Conservation (phyloP, 441 rosid species). For the Viola pubescens region DNA sequence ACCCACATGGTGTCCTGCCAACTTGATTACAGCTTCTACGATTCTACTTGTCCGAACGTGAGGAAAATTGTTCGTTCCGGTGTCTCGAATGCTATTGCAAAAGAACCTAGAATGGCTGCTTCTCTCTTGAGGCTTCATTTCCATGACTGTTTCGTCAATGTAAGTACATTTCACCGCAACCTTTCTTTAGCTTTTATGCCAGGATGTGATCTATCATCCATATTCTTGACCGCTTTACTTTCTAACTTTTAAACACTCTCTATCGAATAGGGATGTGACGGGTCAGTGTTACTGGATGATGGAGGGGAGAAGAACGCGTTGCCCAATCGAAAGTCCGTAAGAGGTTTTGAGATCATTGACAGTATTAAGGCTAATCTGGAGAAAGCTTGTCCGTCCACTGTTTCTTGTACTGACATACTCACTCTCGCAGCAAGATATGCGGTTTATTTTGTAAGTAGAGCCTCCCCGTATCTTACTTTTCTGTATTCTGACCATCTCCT, state of each 20-base stretch:
- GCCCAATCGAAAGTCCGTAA: constrained; percentile 42
- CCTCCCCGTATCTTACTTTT: not conserved
- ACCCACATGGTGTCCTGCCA: constrained; percentile 31
- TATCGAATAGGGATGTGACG: constrained; percentile 52
- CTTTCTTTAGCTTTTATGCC: not conserved
- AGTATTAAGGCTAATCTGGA: constrained; percentile 48
- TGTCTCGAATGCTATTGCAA: constrained; percentile 40
- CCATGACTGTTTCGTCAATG: constrained; percentile 64
- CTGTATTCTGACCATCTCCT: too few species aligned
- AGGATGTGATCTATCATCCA: too few species aligned
- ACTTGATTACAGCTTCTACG: constrained; percentile 48
- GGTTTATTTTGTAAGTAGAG: constrained; percentile 35
- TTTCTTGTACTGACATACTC: constrained; percentile 59
- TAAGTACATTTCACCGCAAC: constrained; percentile 17
- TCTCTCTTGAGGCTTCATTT: constrained; percentile 62
- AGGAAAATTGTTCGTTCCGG: constrained; percentile 31
- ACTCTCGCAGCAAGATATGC: constrained; percentile 64
- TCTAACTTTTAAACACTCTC: not conserved
- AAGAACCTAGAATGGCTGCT: constrained; percentile 65
- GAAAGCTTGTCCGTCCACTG: constrained; percentile 47
- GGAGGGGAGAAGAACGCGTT: constrained; percentile 44
- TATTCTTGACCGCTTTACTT: not conserved
- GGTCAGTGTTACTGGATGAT: constrained; percentile 47
- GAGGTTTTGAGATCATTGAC: constrained; percentile 67
- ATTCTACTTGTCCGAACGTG: constrained; percentile 36